Conservation (phyloP, 78 protist genomes). For the Dictyostelium discoideum region dicty_2.7 NC_007091.3:1130501-1131000, state of each 20-base stretch:
- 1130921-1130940: slow-evolving; percentile 4
- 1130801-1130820: neutral
- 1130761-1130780: neutral
- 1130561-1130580: too few relatives aligned
- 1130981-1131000: slow-evolving; percentile 71
- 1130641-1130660: too few relatives aligned
- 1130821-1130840: neutral
- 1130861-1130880: slow-evolving; percentile 1
- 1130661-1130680: too few relatives aligned
- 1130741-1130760: neutral
- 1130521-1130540: neutral
- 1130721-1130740: neutral
- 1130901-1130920: neutral
- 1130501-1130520: neutral
- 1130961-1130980: slow-evolving; percentile 49
- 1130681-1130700: too few relatives aligned
- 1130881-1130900: neutral
- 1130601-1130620: too few relatives aligned
- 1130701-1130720: neutral
- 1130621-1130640: too few relatives aligned
- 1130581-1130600: too few relatives aligned
- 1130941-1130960: neutral
- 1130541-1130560: neutral
- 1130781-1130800: neutral
- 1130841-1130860: neutral